A percentile compares a stretch with the other conserved stretches of the same genome.
Conservation (phyloP, 1,139 yeast species). For the Zhuliangozyma blackwelliae region DNA sequence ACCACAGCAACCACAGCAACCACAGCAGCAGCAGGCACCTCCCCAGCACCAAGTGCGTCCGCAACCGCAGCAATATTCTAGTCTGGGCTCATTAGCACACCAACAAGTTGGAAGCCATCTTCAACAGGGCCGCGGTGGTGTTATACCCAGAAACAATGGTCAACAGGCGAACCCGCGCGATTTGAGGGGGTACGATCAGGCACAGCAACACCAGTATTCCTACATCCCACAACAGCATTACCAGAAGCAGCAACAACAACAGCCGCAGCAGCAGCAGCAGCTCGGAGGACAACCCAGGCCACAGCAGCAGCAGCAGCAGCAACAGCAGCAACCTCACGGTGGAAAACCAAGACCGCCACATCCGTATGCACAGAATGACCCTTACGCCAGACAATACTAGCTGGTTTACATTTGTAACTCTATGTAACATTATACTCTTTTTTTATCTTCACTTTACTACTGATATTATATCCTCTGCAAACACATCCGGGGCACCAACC, state of each 20-base stretch:
- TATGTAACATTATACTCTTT: not conserved
- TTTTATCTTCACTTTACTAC: not conserved
- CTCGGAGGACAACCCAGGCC: no score
- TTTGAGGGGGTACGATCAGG: constrained; percentile 9
- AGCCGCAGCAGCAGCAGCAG: no score
- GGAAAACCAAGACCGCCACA: no score
- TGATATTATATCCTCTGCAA: constrained; percentile 13
- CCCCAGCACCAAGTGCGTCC: constrained; percentile 9
- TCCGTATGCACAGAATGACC: constrained; percentile 8
- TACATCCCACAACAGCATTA: constrained; percentile 8
- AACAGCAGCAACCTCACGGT: no score
- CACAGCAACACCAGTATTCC: constrained; percentile 11
- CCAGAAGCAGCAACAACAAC: constrained; percentile 1
- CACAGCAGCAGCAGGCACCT: constrained; percentile 6
- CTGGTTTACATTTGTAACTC: not conserved
- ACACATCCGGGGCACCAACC: constrained; percentile 36
- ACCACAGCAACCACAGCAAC: constrained; percentile 6
- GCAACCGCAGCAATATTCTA: constrained; percentile 11
- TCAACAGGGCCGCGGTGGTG: constrained; percentile 6
- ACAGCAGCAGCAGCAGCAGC: no score
- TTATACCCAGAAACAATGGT: constrained; percentile 3
- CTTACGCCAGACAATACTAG: constrained; percentile 4
- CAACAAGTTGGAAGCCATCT: constrained; percentile 3
- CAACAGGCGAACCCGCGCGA: constrained; percentile 3
- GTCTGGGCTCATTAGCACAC: constrained; percentile 4